Conservation (phyloP, 208 protist species). For the Trichomonas gallinae region DNA sequence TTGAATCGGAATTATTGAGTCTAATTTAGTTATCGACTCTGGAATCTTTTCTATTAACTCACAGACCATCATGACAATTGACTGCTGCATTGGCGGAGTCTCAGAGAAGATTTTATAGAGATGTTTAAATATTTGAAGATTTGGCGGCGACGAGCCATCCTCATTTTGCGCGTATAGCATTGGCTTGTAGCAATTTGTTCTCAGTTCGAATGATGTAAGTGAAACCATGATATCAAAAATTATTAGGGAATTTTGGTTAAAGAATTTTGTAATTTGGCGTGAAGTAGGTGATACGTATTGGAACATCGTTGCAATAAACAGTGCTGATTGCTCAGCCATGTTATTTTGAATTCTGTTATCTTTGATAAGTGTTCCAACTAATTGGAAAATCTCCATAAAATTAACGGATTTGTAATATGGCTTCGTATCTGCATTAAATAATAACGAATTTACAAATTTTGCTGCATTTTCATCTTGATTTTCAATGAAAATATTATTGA, state of each 20-base stretch:
- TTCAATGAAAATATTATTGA: neutral
- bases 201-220: neutral
- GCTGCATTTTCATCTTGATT: neutral
- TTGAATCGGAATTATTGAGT: neutral
- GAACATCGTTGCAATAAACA: neutral
- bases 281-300: neutral
- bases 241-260: neutral
- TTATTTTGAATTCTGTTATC: neutral
- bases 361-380: neutral
- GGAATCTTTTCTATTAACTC: neutral
- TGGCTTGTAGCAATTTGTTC: neutral
- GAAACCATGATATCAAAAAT: neutral
- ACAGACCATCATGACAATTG: neutral
- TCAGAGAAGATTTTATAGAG: neutral
- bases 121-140: neutral
- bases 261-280: neutral
- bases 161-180: neutral
- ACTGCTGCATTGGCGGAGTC: neutral
- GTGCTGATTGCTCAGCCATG: neutral
- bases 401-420: neutral
- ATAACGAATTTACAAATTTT: neutral
- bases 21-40: neutral
- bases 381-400: neutral
- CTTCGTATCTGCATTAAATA: neutral
- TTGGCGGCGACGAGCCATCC: neutral